A percentile compares a stretch with the other conserved stretches of the same genome.
Evolutionary conservation across 139 green algal genomes (phyloP).

Genomic region (Astrephomene gubernaculifera): DNA sequence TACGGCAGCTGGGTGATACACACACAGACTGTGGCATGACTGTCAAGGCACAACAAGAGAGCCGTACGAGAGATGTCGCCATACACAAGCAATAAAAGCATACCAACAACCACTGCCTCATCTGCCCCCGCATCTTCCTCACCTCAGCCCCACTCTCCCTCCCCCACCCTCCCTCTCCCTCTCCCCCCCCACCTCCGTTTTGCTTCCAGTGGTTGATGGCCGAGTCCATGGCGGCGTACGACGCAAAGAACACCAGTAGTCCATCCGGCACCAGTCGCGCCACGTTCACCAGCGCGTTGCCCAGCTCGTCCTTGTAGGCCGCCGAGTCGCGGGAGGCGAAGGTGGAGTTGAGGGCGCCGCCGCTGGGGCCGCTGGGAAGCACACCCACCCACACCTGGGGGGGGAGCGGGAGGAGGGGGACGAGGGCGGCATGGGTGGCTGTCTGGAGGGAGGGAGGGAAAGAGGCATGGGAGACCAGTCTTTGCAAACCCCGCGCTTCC

Average conservation of each 20-base stretch:
- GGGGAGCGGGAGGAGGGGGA: too few relatives aligned
- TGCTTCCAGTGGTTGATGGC: slow-evolving; percentile 88
- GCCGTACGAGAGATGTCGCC: too few relatives aligned
- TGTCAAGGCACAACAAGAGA: too few relatives aligned
- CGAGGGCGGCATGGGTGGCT: background rate
- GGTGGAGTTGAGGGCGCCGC: slow-evolving; percentile 86
- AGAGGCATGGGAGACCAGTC: too few relatives aligned
- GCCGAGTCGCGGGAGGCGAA: slow-evolving; percentile 77
- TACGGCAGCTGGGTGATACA: too few relatives aligned
- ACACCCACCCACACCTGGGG: slow-evolving; percentile 90
- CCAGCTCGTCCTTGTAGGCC: slow-evolving; percentile 82
- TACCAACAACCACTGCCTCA: too few relatives aligned
- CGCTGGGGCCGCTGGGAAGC: slow-evolving; percentile 81
- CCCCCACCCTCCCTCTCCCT: background rate
- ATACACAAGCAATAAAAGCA: too few relatives aligned
- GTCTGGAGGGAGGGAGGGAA: too few relatives aligned
- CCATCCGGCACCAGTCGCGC: slow-evolving; percentile 89
- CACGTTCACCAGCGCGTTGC: slow-evolving; percentile 86
- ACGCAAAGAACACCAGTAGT: slow-evolving; percentile 98
- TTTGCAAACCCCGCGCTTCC: too few relatives aligned
- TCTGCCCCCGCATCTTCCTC: too few relatives aligned
- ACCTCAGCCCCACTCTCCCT: background rate
- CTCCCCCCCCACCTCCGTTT: slow-evolving; percentile 7
- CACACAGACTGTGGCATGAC: too few relatives aligned
- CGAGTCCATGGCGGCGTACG: slow-evolving; percentile 80